Evolutionary conservation across 768 basidiomycete species (phyloP), one percentile per base, ranked within the genome.

Genomic region (Cytidiella melzeri): DNA sequence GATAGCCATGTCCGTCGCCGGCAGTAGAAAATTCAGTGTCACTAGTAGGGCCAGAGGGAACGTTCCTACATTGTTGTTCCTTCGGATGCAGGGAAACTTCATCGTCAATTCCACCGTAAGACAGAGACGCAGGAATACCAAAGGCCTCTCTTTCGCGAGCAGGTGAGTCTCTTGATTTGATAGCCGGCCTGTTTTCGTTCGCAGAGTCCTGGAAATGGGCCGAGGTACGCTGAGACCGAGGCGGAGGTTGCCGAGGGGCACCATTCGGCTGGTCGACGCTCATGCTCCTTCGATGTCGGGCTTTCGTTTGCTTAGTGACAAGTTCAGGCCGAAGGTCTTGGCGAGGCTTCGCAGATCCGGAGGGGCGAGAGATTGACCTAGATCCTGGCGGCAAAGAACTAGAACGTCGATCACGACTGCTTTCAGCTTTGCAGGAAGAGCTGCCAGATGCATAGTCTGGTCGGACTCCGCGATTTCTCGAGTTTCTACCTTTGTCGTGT

Each of bases 71-170:
- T 4, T 26, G 39, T 12, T 56, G 43, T n/a, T 47, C 37, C 51
- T 43, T 20, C 41, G 54, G 20, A 41, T 43, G 55, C 48, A 47
- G 13, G 37, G 44, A 46, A 38, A 48, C 53, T 36, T 34, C 30
- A 9, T 27, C 15, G 42, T 44, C 52, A 40, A 50, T 41, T 19
- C 56, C 55, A 15, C 47, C 19, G 37, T 57, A 60, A 20, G 67
- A 62, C 6, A 63, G 61, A 18, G 63, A 63, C 7, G 48, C 58
- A 1, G 63, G 64, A 27, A 60, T 62, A 18, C 64, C 64, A 47
- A 65, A 64, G 2, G 47, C 58, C 19, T 61, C 51, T 34, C 63
- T 54, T 37, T 65, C 61, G 9, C 57, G 57, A 27, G 47, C 51
- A 15, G 48, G 49, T n/a, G 48, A 40, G 25, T 55, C 47, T 19